Percentiles rank a stretch among this genome's conserved stretches.
phyloP scores from a whole-genome alignment of 2,329 filamentous ascomycete genomes.

The Cryphonectria parasitica region DNA sequence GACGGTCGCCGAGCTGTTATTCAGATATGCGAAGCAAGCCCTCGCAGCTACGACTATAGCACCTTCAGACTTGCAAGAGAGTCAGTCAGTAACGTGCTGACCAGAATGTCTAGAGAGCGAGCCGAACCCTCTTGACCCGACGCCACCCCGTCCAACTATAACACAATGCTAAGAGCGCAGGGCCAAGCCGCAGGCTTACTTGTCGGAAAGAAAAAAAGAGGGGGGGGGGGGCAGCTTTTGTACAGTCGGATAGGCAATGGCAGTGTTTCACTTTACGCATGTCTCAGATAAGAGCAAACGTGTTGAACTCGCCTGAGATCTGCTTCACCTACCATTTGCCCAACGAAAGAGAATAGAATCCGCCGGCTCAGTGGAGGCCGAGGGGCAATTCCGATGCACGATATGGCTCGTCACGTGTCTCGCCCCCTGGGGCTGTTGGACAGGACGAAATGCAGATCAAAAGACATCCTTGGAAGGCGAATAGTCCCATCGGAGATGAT shows the following conservation, averaged over 20 bases:
- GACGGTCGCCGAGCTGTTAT: neutral
- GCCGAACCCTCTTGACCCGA: neutral
- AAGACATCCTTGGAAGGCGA: neutral
- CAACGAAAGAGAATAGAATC: neutral
- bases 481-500: neutral
- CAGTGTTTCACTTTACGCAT: neutral
- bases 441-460: neutral
- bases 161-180: neutral
- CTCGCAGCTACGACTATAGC: neutral
- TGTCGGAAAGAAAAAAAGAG: no score
- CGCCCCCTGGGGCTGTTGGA: neutral
- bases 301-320: neutral
- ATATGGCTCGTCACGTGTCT: neutral
- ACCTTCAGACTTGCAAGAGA: neutral
- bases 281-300: neutral
- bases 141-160: neutral
- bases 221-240: neutral
- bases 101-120: neutral
- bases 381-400: slow-evolving; percentile 1
- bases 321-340: neutral
- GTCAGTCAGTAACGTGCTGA: neutral
- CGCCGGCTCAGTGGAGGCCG: neutral
- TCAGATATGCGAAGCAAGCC: neutral
- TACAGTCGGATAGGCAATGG: neutral
- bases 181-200: neutral